Base-by-base conservation (phyloP, 805 yeast genomes). In the Cyberlindnera xylosilytica region DNA sequence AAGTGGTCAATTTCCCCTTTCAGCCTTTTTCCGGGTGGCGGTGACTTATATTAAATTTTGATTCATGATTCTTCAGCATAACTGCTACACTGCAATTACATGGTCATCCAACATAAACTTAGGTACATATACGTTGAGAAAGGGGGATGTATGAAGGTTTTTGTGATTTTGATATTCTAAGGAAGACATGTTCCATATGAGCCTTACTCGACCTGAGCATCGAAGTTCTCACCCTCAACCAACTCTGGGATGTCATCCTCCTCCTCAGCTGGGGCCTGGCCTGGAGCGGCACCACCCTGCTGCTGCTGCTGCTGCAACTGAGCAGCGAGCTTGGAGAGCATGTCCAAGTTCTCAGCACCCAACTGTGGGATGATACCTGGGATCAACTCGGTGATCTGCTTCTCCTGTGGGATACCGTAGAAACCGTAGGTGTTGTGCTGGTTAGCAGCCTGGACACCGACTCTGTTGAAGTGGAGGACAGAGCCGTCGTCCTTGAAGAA, bases 401-500 rank as follows among this genome's bases (percentile, higher is more conserved):
- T 90, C 73, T 88, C 93, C 71, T 87, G 93, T 53, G 96, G 87
- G 70, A 83, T 81, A 69, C 99, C 99, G 69, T 88, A 85, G 78
- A 93, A 83, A 58, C 95, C 95, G 68, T 83, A 87, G 53, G 96
- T 85, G 81, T 91, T 90, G 77, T 83, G 75, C 61, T 82, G 83
- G 60, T 87, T 81, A 60, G 97, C 88, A 57, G 87, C 87, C 76
- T 91, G 97, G 53, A 90, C 93, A 72, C 93, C 95, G 56, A 93
- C 97, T 70, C 93, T 84, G 78, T 86, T 81, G 79, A 93, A 88
- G 76, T 91, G 97, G 70, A 91, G 74, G 53, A 93, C 97, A 65
- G 83, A 84, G 65, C 97, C 97, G 69, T 91, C 97, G 53, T 88
- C 96, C 70, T 78, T 85, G 86, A 93, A 90, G 78, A 91, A 87